Evolutionary conservation across 2,329 filamentous ascomycete species (phyloP).

Genomic region (Zymoseptoria tritici): DNA sequence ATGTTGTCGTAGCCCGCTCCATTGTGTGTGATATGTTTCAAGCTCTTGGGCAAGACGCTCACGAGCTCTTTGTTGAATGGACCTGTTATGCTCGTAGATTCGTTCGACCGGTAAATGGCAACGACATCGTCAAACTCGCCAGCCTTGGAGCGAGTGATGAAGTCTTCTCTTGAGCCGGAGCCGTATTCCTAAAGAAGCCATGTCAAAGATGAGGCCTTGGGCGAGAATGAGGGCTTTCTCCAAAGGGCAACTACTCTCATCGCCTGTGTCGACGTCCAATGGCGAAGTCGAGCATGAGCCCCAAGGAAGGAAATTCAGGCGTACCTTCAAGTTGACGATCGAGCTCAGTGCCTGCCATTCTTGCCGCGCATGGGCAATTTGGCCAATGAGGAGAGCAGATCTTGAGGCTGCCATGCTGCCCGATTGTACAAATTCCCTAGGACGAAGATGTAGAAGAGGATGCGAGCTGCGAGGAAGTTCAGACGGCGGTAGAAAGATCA

Average conservation of each 20-base stretch:
- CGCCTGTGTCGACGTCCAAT: not conserved
- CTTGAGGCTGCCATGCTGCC: slow-evolving; percentile 15
- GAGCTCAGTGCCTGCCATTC: slow-evolving; percentile 39
- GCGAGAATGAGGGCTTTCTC: not conserved
- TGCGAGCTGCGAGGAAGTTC: too few species aligned
- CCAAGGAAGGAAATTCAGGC: too few species aligned
- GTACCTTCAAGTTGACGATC: slow-evolving; percentile 27
- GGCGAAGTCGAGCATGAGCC: not conserved
- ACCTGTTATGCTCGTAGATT: slow-evolving; percentile 43
- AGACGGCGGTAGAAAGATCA: not conserved
- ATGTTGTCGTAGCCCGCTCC: slow-evolving; percentile 35
- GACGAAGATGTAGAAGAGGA: not conserved
- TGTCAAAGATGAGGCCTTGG: not conserved
- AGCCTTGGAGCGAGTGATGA: slow-evolving; percentile 48
- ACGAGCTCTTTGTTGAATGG: slow-evolving; percentile 42
- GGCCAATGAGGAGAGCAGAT: slow-evolving; percentile 40
- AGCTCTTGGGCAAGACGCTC: slow-evolving; percentile 33
- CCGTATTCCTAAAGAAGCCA: slow-evolving; percentile 44
- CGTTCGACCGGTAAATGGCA: slow-evolving; percentile 53
- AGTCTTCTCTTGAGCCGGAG: slow-evolving; percentile 47
- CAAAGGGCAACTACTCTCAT: not conserved
- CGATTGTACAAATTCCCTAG: not conserved
- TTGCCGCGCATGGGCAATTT: slow-evolving; percentile 37
- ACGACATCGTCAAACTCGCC: slow-evolving; percentile 50
- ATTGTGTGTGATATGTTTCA: slow-evolving; percentile 42